These are phyloP conservation scores for Lonicera japonica DNA, from an alignment of 129 eudicot species.

Conservation along the genomic window DNA sequence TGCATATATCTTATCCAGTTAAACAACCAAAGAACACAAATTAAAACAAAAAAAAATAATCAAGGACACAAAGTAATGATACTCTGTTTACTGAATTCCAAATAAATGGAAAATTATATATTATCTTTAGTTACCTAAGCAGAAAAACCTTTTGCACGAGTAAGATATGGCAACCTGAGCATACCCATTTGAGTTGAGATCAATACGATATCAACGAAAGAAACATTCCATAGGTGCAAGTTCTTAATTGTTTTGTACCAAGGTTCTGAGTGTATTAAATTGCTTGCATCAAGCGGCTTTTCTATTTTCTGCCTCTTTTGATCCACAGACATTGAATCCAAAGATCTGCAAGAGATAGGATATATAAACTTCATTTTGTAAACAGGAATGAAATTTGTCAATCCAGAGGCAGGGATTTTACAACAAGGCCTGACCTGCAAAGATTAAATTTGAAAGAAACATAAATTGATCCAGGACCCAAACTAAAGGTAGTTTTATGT, in stretches of 20 bases:
- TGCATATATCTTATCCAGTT: conserved; percentile 58
- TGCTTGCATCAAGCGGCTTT: conserved; percentile 31
- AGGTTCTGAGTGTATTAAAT: conserved; percentile 55
- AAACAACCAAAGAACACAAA: neutral
- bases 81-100: neutral
- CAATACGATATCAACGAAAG: conserved; percentile 66
- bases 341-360: conserved; percentile 8
- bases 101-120: neutral
- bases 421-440: neutral
- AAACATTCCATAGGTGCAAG: conserved; percentile 55
- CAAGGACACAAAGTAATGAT: neutral
- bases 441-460: no score
- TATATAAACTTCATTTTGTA: conserved; percentile 26
- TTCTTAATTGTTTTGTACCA: conserved; percentile 47
- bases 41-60: neutral
- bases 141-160: conserved; percentile 54
- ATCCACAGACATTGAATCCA: conserved; percentile 10
- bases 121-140: conserved; percentile 42
- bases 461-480: no score
- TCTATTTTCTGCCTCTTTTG: conserved; percentile 31
- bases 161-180: conserved; percentile 88
- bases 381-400: no score
- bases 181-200: conserved; percentile 84
- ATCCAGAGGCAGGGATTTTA: neutral
- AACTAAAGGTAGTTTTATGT: no score